These are phyloP conservation scores for Magnolia officinalis DNA, from an alignment of 164 flowering plant genomes.

Conservation along the genomic window DNA sequence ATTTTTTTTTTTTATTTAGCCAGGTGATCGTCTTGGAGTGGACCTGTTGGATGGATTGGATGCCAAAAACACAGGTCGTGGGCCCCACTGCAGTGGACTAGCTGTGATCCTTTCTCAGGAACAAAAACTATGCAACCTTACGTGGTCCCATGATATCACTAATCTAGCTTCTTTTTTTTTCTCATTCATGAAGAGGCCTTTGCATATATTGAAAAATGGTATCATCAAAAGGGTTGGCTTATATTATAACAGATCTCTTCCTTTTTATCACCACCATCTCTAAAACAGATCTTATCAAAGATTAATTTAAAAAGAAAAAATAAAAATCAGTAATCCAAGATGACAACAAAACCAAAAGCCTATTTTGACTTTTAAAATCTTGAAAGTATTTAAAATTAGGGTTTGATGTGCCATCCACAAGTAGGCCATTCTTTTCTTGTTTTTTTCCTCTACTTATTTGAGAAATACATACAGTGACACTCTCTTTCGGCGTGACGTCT, in stretches of 20 bases:
- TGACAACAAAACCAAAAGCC: background rate
- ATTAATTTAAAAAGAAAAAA: too few relatives aligned
- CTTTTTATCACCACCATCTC: background rate
- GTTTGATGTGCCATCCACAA: slow-evolving; percentile 4
- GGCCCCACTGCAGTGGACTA: background rate
- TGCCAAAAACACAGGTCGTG: background rate
- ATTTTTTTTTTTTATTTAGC: background rate
- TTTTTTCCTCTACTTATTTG: too few relatives aligned
- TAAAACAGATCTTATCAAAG: too few relatives aligned
- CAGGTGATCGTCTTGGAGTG: too few relatives aligned
- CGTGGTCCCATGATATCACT: background rate
- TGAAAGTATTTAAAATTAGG: background rate
- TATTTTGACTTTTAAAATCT: background rate
- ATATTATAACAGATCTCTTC: background rate
- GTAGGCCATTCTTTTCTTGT: background rate
- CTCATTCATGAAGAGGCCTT: background rate
- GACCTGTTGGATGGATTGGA: too few relatives aligned
- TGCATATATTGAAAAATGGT: background rate
- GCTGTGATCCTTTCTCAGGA: background rate
- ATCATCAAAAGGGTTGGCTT: background rate
- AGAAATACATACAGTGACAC: background rate
- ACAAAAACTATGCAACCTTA: background rate
- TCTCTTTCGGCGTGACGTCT: background rate
- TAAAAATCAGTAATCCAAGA: background rate
- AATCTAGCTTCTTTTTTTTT: too few relatives aligned